Evolutionary conservation across 225 moss, liverwort and hornwort species (phyloP).

Genomic region (Straminergon stramineum): DNA sequence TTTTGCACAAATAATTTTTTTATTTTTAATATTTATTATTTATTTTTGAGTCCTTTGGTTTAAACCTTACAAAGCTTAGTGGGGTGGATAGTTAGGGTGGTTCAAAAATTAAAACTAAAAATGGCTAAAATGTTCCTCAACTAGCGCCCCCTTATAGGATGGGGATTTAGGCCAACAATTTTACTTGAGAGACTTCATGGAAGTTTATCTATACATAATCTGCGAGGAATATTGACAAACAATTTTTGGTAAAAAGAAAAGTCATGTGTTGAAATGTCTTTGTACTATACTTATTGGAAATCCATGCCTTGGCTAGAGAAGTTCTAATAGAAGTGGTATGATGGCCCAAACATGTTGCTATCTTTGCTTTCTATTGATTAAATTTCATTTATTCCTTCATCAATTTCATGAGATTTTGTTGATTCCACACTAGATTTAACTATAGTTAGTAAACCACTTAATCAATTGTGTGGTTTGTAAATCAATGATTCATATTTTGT

Average conservation of each 20-base stretch:
- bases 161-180: background rate
- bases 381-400: background rate
- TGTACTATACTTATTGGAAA: fast-evolving
- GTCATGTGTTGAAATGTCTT: background rate
- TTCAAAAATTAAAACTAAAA: background rate
- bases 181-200: background rate
- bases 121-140: background rate
- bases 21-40: background rate
- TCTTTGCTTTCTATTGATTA: background rate
- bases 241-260: background rate
- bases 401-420: background rate
- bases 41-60: background rate
- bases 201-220: background rate
- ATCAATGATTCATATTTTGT: background rate
- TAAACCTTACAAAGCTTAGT: background rate
- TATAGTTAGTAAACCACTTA: background rate
- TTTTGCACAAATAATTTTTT: background rate
- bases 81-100: background rate
- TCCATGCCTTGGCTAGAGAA: background rate
- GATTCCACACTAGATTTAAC: background rate
- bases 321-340: too few relatives aligned
- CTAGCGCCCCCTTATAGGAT: background rate
- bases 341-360: background rate
- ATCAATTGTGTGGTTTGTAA: background rate
- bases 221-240: background rate